phyloP scores from a whole-genome alignment of 2,329 filamentous ascomycete genomes.

The Beauveria australis region DNA sequence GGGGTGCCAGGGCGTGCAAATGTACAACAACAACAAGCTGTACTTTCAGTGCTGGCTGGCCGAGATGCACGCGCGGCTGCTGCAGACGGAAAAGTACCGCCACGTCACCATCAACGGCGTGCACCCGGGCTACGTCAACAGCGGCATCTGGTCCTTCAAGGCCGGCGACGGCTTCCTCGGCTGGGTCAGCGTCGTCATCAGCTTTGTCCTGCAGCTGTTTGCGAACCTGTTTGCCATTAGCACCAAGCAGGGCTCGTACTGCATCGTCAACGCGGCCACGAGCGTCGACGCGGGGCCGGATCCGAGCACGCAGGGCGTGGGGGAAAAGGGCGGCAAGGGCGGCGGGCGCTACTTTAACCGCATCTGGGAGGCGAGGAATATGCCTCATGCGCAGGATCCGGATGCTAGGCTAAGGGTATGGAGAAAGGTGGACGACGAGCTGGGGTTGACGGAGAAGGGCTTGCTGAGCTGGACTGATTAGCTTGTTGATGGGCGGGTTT shows the following conservation, averaged over 20 bases:
- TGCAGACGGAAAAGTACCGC: slow-evolving; percentile 14
- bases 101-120: slow-evolving; percentile 24
- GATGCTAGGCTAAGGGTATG: slow-evolving; percentile 9
- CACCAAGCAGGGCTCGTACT: slow-evolving; percentile 11
- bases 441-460: slow-evolving; percentile 9
- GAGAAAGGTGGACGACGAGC: slow-evolving; percentile 13
- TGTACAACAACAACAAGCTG: slow-evolving; percentile 25
- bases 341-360: slow-evolving; percentile 12
- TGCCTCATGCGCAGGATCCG: slow-evolving; percentile 8
- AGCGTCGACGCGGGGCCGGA: slow-evolving; percentile 6
- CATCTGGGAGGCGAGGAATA: slow-evolving; percentile 11
- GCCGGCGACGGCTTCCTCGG: slow-evolving; percentile 8
- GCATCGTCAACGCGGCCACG: slow-evolving; percentile 11
- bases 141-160: slow-evolving; percentile 21
- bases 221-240: slow-evolving; percentile 2
- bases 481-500: not conserved
- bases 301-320: slow-evolving; percentile 9
- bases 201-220: slow-evolving; percentile 5
- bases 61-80: slow-evolving; percentile 21
- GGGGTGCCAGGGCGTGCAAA: slow-evolving; percentile 9
- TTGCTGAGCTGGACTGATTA: slow-evolving; percentile 10
- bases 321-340: slow-evolving; percentile 2
- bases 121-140: slow-evolving; percentile 24
- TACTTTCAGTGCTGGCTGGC: slow-evolving; percentile 26
- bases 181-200: not conserved